Evolutionary conservation across 768 basidiomycete genomes (phyloP).

Genomic region (Tricholoma flavovirens): DNA sequence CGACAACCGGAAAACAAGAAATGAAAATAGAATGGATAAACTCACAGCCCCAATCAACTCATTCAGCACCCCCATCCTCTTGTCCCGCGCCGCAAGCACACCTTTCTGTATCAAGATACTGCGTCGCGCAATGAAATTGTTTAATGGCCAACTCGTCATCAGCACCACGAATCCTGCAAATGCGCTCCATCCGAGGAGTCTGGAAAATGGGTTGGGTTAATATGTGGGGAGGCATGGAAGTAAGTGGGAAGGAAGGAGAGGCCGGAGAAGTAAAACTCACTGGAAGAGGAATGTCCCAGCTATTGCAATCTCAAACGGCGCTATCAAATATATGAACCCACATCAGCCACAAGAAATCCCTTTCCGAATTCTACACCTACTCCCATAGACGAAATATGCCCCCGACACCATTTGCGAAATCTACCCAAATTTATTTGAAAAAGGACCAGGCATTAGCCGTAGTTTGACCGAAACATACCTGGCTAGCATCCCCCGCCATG

Average conservation of each 20-base stretch:
- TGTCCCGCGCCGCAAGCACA: constrained; percentile 58
- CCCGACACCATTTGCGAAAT: constrained; percentile 49
- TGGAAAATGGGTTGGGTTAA: constrained; percentile 14
- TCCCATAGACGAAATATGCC: constrained; percentile 60
- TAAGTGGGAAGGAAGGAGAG: no score
- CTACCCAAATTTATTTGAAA: constrained; percentile 12
- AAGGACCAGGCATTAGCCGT: background rate
- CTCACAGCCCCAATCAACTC: constrained; percentile 67
- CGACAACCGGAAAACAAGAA: background rate
- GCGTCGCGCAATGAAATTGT: constrained; percentile 56
- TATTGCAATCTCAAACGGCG: constrained; percentile 73
- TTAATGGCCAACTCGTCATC: constrained; percentile 65
- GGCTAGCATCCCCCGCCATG: constrained; percentile 76
- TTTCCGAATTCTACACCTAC: background rate
- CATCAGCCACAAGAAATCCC: background rate
- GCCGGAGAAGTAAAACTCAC: constrained; percentile 31
- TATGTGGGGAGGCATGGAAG: background rate
- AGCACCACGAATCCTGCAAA: constrained; percentile 71
- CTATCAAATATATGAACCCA: constrained; percentile 21
- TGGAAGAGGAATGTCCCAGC: constrained; percentile 72
- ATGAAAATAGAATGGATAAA: background rate
- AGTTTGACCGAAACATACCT: constrained; percentile 20
- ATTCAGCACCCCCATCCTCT: constrained; percentile 69
- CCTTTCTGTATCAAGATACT: constrained; percentile 57
- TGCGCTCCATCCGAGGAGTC: constrained; percentile 61